phyloP scores from a whole-genome alignment of 306 rosid species.

The Quillaja saponaria region DNA sequence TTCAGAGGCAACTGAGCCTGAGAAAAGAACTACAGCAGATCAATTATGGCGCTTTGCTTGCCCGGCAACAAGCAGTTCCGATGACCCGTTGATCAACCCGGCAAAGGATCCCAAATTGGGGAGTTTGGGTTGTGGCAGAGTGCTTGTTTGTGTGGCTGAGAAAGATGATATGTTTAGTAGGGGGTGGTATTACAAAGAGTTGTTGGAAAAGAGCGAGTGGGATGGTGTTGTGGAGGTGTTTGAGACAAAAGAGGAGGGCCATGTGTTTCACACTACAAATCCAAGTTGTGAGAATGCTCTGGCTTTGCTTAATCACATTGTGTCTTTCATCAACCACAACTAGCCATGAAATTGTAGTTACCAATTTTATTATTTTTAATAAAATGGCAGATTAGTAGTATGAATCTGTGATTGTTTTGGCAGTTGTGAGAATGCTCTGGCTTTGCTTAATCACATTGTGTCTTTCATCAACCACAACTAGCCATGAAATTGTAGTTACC shows the following conservation, averaged over 20 bases:
- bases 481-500: background rate
- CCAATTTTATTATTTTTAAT: too few relatives aligned
- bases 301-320: slow-evolving; percentile 37
- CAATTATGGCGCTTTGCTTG: slow-evolving; percentile 50
- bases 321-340: slow-evolving; percentile 36
- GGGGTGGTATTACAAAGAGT: slow-evolving; percentile 48
- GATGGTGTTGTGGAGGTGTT: slow-evolving; percentile 44
- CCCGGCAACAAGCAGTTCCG: slow-evolving; percentile 46
- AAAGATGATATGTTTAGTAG: slow-evolving; percentile 54
- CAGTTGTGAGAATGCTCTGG: slow-evolving; percentile 33
- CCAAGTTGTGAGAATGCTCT: slow-evolving; percentile 41
- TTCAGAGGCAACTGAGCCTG: slow-evolving; percentile 25
- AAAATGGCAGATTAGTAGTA: too few relatives aligned
- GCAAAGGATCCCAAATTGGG: slow-evolving; percentile 54
- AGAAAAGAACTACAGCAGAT: background rate
- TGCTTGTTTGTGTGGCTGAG: slow-evolving; percentile 67
- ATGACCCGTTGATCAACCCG: slow-evolving; percentile 67
- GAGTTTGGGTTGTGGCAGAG: slow-evolving; percentile 42
- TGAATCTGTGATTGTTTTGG: too few relatives aligned
- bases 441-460: slow-evolving; percentile 37
- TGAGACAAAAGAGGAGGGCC: slow-evolving; percentile 52
- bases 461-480: slow-evolving; percentile 38
- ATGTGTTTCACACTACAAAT: slow-evolving; percentile 57
- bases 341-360: background rate
- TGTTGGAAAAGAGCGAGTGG: slow-evolving; percentile 52